These are phyloP conservation scores for Claviceps digitariae DNA, from an alignment of 2,329 filamentous ascomycete species.

Conservation along the genomic window DNA sequence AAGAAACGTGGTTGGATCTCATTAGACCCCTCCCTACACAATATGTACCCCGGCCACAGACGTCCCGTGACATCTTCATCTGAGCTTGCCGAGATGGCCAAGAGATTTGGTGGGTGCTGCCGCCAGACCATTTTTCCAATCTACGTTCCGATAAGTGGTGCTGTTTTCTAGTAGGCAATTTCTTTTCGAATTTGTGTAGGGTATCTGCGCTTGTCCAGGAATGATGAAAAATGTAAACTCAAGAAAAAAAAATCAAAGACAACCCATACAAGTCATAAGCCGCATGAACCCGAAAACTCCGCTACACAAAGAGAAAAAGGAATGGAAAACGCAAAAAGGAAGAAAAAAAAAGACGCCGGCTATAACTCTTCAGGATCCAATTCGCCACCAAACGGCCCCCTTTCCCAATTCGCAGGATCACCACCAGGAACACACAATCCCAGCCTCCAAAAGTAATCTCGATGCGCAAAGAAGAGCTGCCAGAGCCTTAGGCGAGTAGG, in stretches of 20 bases:
- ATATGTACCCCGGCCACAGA: too few relatives aligned
- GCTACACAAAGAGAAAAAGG: neutral
- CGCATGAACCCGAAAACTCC: neutral
- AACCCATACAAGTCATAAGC: neutral
- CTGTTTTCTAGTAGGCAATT: too few relatives aligned
- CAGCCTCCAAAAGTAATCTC: constrained; percentile 93
- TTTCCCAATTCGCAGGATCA: constrained; percentile 54
- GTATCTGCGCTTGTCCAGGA: neutral
- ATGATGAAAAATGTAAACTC: too few relatives aligned
- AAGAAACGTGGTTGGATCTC: too few relatives aligned
- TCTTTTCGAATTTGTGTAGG: neutral
- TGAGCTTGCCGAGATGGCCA: neutral
- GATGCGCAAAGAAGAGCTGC: constrained; percentile 84
- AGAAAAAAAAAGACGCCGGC: neutral
- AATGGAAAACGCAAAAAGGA: neutral
- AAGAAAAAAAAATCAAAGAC: neutral
- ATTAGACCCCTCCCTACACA: too few relatives aligned
- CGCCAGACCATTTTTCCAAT: neutral
- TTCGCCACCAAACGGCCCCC: neutral
- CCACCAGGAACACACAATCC: constrained; percentile 80
- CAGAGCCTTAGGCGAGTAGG: constrained; percentile 60
- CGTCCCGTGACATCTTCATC: neutral
- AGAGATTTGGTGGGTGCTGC: neutral
- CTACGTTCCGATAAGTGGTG: too few relatives aligned
- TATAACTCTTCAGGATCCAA: constrained; percentile 5